Percentiles rank a stretch among this genome's conserved stretches.
Conservation (phyloP, 2,329 filamentous ascomycete genomes). For the Fusarium sp. region DNA sequence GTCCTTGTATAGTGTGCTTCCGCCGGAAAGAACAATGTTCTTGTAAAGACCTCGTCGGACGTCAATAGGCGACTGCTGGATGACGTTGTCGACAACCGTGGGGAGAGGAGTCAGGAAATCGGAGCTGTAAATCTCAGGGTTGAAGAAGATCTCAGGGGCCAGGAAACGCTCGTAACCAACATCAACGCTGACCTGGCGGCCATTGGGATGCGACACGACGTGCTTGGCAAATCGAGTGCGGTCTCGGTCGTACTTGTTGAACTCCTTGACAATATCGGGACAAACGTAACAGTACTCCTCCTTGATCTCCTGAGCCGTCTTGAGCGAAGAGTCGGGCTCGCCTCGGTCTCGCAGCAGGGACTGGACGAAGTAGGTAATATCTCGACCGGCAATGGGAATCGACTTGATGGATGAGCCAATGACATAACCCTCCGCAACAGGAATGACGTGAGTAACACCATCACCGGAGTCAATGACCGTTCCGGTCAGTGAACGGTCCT, state of each 20-base stretch:
- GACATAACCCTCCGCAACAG: slow-evolving; percentile 97
- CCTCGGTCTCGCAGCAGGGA: slow-evolving; percentile 94
- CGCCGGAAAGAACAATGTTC: slow-evolving; percentile 98
- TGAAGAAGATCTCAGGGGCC: slow-evolving; percentile 99
- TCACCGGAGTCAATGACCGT: slow-evolving; percentile 99
- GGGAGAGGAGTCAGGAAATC: slow-evolving; percentile 97
- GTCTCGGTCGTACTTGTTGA: slow-evolving; percentile 92
- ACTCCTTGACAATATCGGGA: slow-evolving; percentile 99
- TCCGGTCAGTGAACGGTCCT: slow-evolving; percentile 93
- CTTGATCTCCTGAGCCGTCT: slow-evolving; percentile 98
- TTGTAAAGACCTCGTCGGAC: slow-evolving; percentile 98
- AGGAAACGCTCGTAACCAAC: slow-evolving; percentile 98
- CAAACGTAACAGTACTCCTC: slow-evolving; percentile 99
- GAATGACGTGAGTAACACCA: slow-evolving; percentile 98
- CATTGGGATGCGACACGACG: slow-evolving; percentile 85
- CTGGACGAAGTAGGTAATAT: slow-evolving; percentile 99
- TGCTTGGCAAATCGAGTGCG: slow-evolving; percentile 92
- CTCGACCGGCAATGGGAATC: slow-evolving; percentile 96
- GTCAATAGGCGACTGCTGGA: slow-evolving; percentile 97
- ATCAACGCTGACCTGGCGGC: slow-evolving; percentile 86
- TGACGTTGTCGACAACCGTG: slow-evolving; percentile 93
- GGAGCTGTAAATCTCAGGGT: slow-evolving; percentile 98
- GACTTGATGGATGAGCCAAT: slow-evolving; percentile 99
- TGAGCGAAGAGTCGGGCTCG: slow-evolving; percentile 95
- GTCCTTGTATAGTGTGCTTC: slow-evolving; percentile 98